phyloP scores from a whole-genome alignment of 2,329 filamentous ascomycete species.

The Fulvia fulva region DNA sequence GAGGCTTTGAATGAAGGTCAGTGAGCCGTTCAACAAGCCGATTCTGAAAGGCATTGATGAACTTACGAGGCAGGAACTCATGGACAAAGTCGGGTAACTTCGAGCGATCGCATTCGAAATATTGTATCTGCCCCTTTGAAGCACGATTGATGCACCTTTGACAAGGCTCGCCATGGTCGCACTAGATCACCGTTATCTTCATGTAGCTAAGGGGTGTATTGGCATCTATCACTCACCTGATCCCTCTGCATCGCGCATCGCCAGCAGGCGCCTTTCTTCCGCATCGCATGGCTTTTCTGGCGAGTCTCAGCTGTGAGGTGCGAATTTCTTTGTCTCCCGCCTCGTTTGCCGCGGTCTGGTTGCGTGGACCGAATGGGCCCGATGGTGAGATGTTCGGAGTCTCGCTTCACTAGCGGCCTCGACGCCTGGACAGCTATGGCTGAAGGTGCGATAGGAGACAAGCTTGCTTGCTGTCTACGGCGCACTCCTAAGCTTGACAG shows the following conservation, averaged over 20 bases:
- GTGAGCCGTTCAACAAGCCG: neutral
- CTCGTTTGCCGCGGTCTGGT: slow-evolving; percentile 21
- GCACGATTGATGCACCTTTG: slow-evolving; percentile 31
- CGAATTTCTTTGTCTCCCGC: slow-evolving; percentile 36
- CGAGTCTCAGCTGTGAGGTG: slow-evolving; percentile 35
- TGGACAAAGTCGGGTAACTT: slow-evolving; percentile 43
- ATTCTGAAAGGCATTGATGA: neutral
- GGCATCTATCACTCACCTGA: slow-evolving; percentile 30
- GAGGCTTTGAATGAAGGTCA: slow-evolving; percentile 22
- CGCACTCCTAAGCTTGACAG: neutral
- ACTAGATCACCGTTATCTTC: slow-evolving; percentile 23
- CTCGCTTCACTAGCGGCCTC: neutral
- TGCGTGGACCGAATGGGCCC: slow-evolving; percentile 1
- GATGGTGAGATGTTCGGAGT: neutral
- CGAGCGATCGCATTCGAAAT: slow-evolving; percentile 44
- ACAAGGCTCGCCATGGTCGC: slow-evolving; percentile 31
- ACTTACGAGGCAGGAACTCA: slow-evolving; percentile 42
- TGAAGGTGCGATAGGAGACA: neutral
- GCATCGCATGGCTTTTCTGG: slow-evolving; percentile 44
- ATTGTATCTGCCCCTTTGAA: slow-evolving; percentile 37
- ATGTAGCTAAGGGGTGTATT: neutral
- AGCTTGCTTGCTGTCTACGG: neutral
- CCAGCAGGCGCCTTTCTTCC: slow-evolving; percentile 47
- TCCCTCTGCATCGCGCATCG: slow-evolving; percentile 47
- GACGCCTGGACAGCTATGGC: neutral